Base-by-base conservation (phyloP, 805 yeast species). In the Yarrowia sp. region DNA sequence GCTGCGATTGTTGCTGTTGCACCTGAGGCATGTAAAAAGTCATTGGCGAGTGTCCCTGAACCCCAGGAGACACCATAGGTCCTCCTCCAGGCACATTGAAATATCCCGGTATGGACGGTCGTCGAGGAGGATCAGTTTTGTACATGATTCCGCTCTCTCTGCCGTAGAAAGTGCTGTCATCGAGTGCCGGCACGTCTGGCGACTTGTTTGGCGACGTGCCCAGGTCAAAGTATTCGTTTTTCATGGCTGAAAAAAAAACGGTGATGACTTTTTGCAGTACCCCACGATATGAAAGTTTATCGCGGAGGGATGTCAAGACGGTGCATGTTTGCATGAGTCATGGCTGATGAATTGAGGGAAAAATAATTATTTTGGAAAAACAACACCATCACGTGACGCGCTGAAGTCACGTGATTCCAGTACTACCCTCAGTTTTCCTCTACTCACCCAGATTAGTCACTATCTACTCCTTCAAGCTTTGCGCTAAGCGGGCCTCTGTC, bases 101-200 rank as follows among this genome's bases (percentile, higher is more conserved):
- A 17, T 41, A 55, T 15, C 61, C 61, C 17, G 61, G 61, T 10
- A 55, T 55, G 13, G 45, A 28, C 9, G 69, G 72, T 3, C 43
- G 14, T 11, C 45, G 17, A 1, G 17, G 6, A 3, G 47, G 43
- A 17, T 55, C 61, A 36, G 47, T 39, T 13, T 55, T 55, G 47
- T 55, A 55, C 38, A 55, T 41, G 38, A 55, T 55, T 4, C 61
- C 61, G 31, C 39, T 41, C 22, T 55, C 61, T 0, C 61, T 45
- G 35, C 61, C 61, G 47, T 32, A 55, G 11, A 55, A 55, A 2
- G 61, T 55, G 36, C 33, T 17, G 39, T 55, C 61, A 9, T 55
- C 61, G 15, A 55, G 38, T 8, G 61, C 61, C 11, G 61, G 47
- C 31, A 55, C 61, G 32, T 55, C 61, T 3, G 61, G 61, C 17